phyloP scores from a whole-genome alignment of 176 grass and related monocot species.

The Secale cereale region DNA sequence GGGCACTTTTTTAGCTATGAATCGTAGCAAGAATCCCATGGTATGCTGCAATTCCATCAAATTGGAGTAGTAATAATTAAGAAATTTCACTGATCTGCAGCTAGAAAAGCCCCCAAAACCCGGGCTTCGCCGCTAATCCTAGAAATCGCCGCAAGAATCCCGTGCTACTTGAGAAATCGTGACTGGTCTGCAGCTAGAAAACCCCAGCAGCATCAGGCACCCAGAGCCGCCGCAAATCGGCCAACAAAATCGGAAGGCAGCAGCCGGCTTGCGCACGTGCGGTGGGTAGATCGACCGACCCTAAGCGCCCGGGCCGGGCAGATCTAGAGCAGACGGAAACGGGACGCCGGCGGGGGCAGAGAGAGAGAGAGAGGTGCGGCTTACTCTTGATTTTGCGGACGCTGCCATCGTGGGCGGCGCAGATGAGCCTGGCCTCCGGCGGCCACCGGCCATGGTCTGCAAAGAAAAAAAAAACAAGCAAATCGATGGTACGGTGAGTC shows the following conservation, averaged over 20 bases:
- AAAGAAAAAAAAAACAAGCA: not conserved
- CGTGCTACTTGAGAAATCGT: no score
- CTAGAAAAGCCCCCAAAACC: not conserved
- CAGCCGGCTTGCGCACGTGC: no score
- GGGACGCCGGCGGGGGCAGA: no score
- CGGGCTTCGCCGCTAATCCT: no score
- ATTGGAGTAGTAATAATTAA: not conserved
- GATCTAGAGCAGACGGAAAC: no score
- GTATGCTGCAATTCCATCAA: not conserved
- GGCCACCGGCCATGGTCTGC: not conserved
- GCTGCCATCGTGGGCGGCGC: not conserved
- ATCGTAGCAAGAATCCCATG: not conserved
- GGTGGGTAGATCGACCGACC: no score
- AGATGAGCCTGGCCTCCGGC: not conserved
- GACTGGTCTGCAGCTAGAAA: not conserved
- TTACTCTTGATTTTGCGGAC: conserved; percentile 25
- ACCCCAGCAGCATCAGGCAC: not conserved
- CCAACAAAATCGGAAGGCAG: no score
- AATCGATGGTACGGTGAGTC: not conserved
- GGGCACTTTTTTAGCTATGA: not conserved
- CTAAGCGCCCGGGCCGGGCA: no score
- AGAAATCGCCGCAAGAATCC: no score
- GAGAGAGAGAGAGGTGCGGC: not conserved
- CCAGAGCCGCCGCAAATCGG: not conserved
- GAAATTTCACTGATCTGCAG: not conserved